Evolutionary conservation across 177 flowering plant genomes (phyloP).

Genomic region (Vitis hybrid): DNA sequence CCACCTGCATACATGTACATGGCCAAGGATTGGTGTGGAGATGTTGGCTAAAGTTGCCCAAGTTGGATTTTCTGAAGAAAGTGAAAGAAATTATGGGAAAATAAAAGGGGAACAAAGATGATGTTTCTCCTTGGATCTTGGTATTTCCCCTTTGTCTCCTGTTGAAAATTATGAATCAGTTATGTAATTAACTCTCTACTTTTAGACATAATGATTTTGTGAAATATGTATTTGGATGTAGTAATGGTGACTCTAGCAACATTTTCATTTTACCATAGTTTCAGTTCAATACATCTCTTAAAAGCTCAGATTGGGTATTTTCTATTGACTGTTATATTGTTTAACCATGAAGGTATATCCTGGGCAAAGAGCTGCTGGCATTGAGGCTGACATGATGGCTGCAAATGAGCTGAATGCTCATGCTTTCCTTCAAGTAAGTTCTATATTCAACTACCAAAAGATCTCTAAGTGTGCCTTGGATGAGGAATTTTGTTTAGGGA

Average conservation of each 20-base stretch:
- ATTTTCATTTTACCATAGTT: neutral
- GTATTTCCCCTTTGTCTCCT: no score
- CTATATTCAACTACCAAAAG: neutral
- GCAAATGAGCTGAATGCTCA: slow-evolving; percentile 90
- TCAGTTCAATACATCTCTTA: neutral
- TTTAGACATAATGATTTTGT: neutral
- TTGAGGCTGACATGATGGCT: slow-evolving; percentile 97
- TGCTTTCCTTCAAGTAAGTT: slow-evolving; percentile 73
- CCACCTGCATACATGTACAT: no score
- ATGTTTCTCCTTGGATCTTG: no score
- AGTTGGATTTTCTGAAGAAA: no score
- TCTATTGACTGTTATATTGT: slow-evolving; percentile 5
- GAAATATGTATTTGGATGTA: neutral
- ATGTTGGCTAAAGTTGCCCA: no score
- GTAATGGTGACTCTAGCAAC: neutral
- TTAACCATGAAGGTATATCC: slow-evolving; percentile 75
- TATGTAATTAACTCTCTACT: neutral
- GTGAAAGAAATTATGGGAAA: no score
- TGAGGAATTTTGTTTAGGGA: no score
- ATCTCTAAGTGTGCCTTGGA: neutral
- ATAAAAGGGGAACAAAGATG: no score
- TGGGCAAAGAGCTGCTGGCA: slow-evolving; percentile 75
- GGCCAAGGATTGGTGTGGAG: no score
- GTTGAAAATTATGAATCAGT: no score
- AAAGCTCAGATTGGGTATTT: neutral